Evolutionary conservation across 306 rosid species (phyloP).

Genomic region (Prunus armeniaca): DNA sequence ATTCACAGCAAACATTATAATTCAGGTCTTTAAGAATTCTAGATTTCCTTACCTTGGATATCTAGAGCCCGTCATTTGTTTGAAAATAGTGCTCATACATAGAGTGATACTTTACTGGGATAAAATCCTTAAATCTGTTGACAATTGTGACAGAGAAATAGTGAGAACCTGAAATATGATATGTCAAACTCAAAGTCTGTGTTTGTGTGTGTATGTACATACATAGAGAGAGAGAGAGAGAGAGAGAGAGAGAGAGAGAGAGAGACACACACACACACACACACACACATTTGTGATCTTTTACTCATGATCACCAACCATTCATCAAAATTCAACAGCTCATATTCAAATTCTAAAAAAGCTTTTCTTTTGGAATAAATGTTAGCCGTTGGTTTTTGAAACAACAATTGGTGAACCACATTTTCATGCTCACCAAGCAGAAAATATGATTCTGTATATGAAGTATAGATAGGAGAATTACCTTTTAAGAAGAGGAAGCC

Average conservation of each 20-base stretch:
- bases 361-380: neutral
- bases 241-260: neutral
- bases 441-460: neutral
- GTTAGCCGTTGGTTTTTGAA: neutral
- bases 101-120: conserved; percentile 80
- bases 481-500: conserved; percentile 72
- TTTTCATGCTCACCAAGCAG: neutral
- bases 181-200: neutral
- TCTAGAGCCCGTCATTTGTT: conserved; percentile 1
- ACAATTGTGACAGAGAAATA: conserved; percentile 15
- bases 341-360: neutral
- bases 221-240: neutral
- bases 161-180: conserved; percentile 21
- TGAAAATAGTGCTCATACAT: conserved; percentile 62
- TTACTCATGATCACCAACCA: neutral
- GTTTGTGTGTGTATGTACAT: neutral
- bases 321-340: neutral
- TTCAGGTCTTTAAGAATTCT: neutral
- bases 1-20: neutral
- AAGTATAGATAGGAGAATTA: conserved; percentile 10
- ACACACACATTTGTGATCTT: neutral
- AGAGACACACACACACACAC: neutral
- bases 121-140: conserved; percentile 83
- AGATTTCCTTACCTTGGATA: neutral
- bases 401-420: neutral